Conservation (phyloP, 352 stramenopile species). For the Phytophthora citrophthora region DNA sequence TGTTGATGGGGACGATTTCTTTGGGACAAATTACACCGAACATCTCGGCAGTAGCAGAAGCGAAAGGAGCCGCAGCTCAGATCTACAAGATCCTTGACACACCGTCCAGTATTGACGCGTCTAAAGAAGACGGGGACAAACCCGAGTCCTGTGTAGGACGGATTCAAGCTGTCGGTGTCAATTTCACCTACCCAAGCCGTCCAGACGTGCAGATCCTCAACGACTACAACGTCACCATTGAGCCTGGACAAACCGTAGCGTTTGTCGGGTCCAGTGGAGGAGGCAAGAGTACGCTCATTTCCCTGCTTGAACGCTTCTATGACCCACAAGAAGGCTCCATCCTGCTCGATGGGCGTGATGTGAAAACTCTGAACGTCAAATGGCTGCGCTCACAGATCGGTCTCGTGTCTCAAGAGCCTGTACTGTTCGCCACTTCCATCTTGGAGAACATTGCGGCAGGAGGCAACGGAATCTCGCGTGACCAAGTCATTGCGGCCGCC, state of each 20-base stretch:
- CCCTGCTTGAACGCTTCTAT: conserved; percentile 90
- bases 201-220: conserved; percentile 40
- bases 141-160: conserved; percentile 34
- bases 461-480: conserved; percentile 56
- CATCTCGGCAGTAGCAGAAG: conserved; percentile 51
- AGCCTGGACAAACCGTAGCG: conserved; percentile 38
- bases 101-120: conserved; percentile 52
- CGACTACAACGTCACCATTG: conserved; percentile 46
- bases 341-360: conserved; percentile 78
- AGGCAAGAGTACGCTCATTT: conserved; percentile 56
- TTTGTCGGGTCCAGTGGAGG: conserved; percentile 41
- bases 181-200: conserved; percentile 77
- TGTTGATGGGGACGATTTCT: conserved; percentile 54
- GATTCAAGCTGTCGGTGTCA: conserved; percentile 57
- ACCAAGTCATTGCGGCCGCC: conserved; percentile 70
- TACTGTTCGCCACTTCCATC: conserved; percentile 91
- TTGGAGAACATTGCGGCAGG: conserved; percentile 91
- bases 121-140: conserved; percentile 24
- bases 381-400: conserved; percentile 68
- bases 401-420: conserved; percentile 88
- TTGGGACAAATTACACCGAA: conserved; percentile 61
- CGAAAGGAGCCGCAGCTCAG: conserved; percentile 44
- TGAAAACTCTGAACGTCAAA: conserved; percentile 85
- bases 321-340: conserved; percentile 75
- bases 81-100: conserved; percentile 69